Evolutionary conservation across 1,139 yeast genomes (phyloP), one percentile per base, ranked within the genome.

Genomic region (Pichiaceae sp.): DNA sequence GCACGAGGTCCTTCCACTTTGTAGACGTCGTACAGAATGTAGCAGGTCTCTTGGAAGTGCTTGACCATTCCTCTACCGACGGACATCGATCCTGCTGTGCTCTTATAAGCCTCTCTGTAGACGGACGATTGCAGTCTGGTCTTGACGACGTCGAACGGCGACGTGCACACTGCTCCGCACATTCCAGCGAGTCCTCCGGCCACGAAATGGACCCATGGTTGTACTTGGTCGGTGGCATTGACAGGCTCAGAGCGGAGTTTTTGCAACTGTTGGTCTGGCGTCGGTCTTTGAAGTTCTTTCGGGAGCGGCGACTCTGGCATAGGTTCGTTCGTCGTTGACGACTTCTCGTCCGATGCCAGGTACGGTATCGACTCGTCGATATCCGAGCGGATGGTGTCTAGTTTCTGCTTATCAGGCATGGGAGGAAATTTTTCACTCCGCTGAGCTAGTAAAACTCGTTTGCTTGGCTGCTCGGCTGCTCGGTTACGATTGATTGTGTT

Each of bases 131-230:
- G 99, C 39, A 93, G 66, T 50, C 99, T 71, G 0, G 99, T 93
- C 56, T 93, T 93, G 34, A 93, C 95, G 38, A 93, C 96, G 60
- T 93, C 99, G 44, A 93, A 72, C 0, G 99, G 99, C 49, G 95
- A 82, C 0, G 98, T 93, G 39, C 79, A 79, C 2, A 89, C 63
- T 1, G 98, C 96, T 15, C 98, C 99, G 16, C 93, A 85, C 95
- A 91, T 91, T 9, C 98, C 99, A 27, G 97, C 98, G 20, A 84
- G 52, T 29, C 97, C 98, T 30, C 98, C 98, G n/a, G 98, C 96
- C n/a, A 89, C 84, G 56, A 89, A 91, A 61, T 89, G 96, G 6
- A 89, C 86, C 96, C 96, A 89, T 38, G 94, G 94, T 48, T 73
- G 75, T 2, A 79, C 75, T 36, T 53, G 51, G 11, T 21, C 24